phyloP scores from a whole-genome alignment of 192 early-diverging fungal genomes.

The Coemansia sp. region DNA sequence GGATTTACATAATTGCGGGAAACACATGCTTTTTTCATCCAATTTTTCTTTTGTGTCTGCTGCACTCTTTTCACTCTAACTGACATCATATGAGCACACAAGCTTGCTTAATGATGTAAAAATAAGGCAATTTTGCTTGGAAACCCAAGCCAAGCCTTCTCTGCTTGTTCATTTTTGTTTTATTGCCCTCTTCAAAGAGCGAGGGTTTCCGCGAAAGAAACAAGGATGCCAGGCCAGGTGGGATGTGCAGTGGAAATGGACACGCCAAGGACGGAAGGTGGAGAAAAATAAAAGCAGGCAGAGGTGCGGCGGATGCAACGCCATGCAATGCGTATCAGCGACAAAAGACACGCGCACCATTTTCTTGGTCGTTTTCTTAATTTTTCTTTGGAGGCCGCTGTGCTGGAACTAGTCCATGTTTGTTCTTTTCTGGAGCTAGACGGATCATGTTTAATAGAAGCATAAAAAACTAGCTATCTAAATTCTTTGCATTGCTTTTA shows the following conservation, averaged over 20 bases:
- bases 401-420: background rate
- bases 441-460: too few relatives aligned
- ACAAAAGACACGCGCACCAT: conserved; percentile 15
- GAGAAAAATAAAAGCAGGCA: background rate
- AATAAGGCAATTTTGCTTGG: background rate
- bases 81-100: conserved; percentile 19
- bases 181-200: too few relatives aligned
- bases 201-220: too few relatives aligned
- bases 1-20: conserved; percentile 1
- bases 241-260: background rate
- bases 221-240: too few relatives aligned
- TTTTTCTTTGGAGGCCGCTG: background rate
- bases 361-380: conserved; percentile 2
- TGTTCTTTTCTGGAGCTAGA: background rate
- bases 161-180: background rate
- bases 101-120: conserved; percentile 16
- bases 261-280: conserved; percentile 1
- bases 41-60: conserved; percentile 1
- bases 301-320: conserved; percentile 18
- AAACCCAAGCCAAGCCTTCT: background rate
- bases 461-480: too few relatives aligned
- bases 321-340: conserved; percentile 19
- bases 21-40: background rate
- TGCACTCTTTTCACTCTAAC: background rate
- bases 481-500: too few relatives aligned